Percentiles rank a stretch among this genome's conserved stretches.
Evolutionary conservation across 345 rosid species (phyloP).

Genomic region (Syzygium grande): DNA sequence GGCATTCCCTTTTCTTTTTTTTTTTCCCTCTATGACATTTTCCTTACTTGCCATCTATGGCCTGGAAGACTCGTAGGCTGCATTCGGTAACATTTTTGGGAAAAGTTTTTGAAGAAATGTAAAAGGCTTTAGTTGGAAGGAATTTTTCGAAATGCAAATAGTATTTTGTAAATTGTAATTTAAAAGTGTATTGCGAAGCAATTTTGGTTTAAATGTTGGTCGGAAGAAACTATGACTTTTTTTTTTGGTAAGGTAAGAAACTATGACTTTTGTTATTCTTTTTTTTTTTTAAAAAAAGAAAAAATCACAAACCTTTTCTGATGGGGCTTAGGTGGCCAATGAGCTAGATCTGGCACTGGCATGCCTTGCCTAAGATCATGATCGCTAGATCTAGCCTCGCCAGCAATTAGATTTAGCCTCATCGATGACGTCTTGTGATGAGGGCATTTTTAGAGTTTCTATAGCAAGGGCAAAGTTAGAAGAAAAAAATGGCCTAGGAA

Average conservation of each 20-base stretch:
- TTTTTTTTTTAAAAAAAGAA: not conserved
- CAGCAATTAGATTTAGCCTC: not conserved
- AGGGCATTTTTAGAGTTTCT: not conserved
- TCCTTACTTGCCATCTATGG: not conserved
- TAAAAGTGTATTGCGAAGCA: not conserved
- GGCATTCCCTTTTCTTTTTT: not conserved
- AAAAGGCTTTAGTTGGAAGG: not conserved
- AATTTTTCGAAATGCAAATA: not conserved
- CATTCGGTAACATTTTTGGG: no score
- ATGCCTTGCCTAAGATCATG: not conserved
- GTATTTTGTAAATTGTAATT: not conserved
- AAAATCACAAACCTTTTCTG: not conserved
- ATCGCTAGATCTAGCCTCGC: not conserved
- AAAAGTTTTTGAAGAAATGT: not conserved
- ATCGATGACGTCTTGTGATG: accelerated
- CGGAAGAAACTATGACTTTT: not conserved
- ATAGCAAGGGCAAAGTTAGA: not conserved
- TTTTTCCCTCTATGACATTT: not conserved
- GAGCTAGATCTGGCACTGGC: not conserved
- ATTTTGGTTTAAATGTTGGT: not conserved
- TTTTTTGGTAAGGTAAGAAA: no score
- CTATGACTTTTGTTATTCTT: not conserved
- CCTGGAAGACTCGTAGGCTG: not conserved
- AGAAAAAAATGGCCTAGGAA: no score
- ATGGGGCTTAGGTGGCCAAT: accelerated